Base-by-base conservation (phyloP, 306 rosid genomes). In the Albizia julibrissin region DNA sequence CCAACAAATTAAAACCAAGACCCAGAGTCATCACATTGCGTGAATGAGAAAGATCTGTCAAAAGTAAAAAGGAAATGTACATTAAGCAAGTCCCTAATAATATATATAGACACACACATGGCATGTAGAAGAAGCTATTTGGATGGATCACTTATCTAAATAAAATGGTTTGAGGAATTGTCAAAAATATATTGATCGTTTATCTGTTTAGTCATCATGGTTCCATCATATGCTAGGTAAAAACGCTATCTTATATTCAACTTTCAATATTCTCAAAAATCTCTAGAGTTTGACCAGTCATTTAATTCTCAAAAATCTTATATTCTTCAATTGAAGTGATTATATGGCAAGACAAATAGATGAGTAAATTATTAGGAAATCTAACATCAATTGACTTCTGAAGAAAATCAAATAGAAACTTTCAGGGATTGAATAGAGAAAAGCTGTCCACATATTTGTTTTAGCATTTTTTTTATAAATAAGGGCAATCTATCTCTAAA, bases 21-120 rank as follows among this genome's bases (percentile, higher is more conserved):
- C 0, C 0, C 67, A 78, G 10, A 8, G 1, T 0, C 39, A 33
- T 47, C 58, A 78, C 14, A 8, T 67, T 49, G 1, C 22, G 1
- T 33, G 50, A 50, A 34, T 44, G n/a, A 13, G 54, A 50, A 49
- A 33, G 42, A n/a, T 79, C 82, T 79, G 76, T 68, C 40, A 24
- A 33, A 19, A 34, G 29, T 0, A 74, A 65, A 78, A 78, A 9
- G 18, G 8, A 42, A 22, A 43, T 21, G 6, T 10, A 24, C 2
- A 3, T 39, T 19, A 43, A 10, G 34, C 34, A 24, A 42, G 9
- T 18, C 0, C 22, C 59, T 52, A 29, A 29, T 29, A 29, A 2
- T 3, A 29, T 29, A 2, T 29, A 3, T 29, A 29, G 1, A n/a
- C n/a, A n/a, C n/a, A n/a, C n/a, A n/a, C n/a, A n/a, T n/a, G n/a